Percentiles rank a stretch among this genome's conserved stretches.
phyloP scores from a whole-genome alignment of 2,329 filamentous ascomycete species.

The Colletotrichum sp. region DNA sequence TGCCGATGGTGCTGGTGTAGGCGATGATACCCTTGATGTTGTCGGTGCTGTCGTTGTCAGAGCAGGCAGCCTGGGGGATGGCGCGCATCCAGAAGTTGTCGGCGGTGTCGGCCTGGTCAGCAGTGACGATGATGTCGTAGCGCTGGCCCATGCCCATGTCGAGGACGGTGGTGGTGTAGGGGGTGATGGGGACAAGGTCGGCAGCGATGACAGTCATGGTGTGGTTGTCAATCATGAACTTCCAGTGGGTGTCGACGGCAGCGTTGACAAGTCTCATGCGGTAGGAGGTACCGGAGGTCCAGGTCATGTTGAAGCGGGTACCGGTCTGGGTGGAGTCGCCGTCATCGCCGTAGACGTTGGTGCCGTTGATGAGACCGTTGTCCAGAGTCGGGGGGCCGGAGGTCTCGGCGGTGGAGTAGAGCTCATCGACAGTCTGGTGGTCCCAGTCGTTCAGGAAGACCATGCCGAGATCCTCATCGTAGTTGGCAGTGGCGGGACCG shows the following conservation, averaged over 20 bases:
- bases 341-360: constrained; percentile 36
- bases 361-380: constrained; percentile 51
- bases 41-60: constrained; percentile 38
- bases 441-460: constrained; percentile 65
- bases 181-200: constrained; percentile 63
- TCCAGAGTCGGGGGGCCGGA: constrained; percentile 39
- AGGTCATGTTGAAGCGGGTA: constrained; percentile 37
- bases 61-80: constrained; percentile 45
- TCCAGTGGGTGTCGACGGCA: constrained; percentile 46
- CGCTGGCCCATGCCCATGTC: constrained; percentile 53
- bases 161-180: constrained; percentile 53
- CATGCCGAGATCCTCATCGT: constrained; percentile 67
- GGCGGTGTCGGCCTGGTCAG: constrained; percentile 39
- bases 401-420: constrained; percentile 30
- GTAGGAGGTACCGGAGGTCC: constrained; percentile 47
- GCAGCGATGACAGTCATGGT: constrained; percentile 58
- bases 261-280: constrained; percentile 53
- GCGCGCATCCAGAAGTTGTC: constrained; percentile 54
- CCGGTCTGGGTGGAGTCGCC: constrained; percentile 50
- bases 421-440: constrained; percentile 44
- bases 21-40: constrained; percentile 55
- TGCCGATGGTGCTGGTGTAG: constrained; percentile 33
- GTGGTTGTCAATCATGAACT: constrained; percentile 61
- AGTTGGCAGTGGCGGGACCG: constrained; percentile 60
- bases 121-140: constrained; percentile 50